phyloP scores from a whole-genome alignment of 2,329 filamentous ascomycete species.

The Apiospora saccharicola region DNA sequence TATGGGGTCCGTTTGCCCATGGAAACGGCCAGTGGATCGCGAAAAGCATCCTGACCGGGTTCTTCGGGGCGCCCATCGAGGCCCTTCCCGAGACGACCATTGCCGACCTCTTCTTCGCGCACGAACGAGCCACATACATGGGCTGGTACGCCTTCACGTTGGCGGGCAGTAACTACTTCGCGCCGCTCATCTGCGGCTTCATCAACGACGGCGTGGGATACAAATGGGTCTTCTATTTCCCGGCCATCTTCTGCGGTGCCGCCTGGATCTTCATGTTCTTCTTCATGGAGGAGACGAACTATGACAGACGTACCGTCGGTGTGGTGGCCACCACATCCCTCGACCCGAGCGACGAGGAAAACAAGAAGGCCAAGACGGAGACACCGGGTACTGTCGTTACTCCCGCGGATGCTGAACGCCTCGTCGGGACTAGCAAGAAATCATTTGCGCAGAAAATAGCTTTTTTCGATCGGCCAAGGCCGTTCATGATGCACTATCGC shows the following conservation, averaged over 20 bases:
- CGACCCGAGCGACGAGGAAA: background rate
- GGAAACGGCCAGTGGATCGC: constrained; percentile 54
- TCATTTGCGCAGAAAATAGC: constrained; percentile 52
- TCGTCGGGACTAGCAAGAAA: constrained; percentile 40
- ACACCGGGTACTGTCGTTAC: constrained; percentile 30
- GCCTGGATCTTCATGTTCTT: constrained; percentile 55
- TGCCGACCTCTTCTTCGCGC: constrained; percentile 50
- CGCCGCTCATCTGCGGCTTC: constrained; percentile 53
- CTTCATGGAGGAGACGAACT: constrained; percentile 67
- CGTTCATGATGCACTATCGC: constrained; percentile 48
- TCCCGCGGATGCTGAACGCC: background rate
- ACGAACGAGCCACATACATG: constrained; percentile 53
- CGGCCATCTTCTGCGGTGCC: constrained; percentile 47
- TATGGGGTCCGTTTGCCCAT: constrained; percentile 48
- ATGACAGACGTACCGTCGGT: constrained; percentile 47
- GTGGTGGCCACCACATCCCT: constrained; percentile 25
- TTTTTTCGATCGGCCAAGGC: constrained; percentile 49
- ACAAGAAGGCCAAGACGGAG: constrained; percentile 29
- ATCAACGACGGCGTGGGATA: constrained; percentile 51
- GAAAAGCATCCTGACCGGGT: constrained; percentile 51
- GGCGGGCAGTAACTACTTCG: constrained; percentile 51
- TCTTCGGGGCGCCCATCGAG: constrained; percentile 55
- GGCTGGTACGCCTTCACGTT: constrained; percentile 51
- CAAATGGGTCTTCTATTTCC: constrained; percentile 53
- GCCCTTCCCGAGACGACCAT: constrained; percentile 54